Base-by-base conservation (phyloP, 1,139 yeast genomes). In the Yamadazyma buinensis region DNA sequence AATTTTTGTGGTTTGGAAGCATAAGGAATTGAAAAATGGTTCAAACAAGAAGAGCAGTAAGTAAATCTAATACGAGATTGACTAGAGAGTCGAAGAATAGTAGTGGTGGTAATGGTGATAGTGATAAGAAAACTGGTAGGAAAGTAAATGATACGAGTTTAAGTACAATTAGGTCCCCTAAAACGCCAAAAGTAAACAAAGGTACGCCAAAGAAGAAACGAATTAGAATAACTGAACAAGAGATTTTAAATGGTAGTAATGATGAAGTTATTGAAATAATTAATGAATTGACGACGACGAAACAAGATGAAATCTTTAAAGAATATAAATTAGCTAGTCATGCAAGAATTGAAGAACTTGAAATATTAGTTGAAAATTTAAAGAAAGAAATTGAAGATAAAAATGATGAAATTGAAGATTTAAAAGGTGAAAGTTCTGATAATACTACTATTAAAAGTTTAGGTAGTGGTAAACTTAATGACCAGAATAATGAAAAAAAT, bases 271-370 rank as follows among this genome's bases (percentile, higher is more conserved):
- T 64, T 11, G 54, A 52, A 21, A 43, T 67, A 19, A 53, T 68
- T 23, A 62, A 64, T 34, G 47, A 54, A 13, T 49, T 66, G 17
- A 57, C 67, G 8, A 53, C 57, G 29, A 61, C 68, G 4, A 50
- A 57, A 24, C 69, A 63, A 36, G 73, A 67, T 43, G 59, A 55
- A 32, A 29, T 61, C 10, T 63, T 66, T 36, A 43, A 48, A 4
- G 48, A 51, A 32, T 66, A 59, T 44, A 56, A 57, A 36, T 38
- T 44, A n/a, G 55, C 57, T 21, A 55, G 56, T 1, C 52, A 50
- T 25, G 37, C 49, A 4, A 65, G 62, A 33, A 39, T 63, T 33
- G 58, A 54, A 7, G 45, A 53, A 14, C 65, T 65, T 37, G 57
- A 59, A 29, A 44, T 42, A 20, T 40, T 55, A 19, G 63, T 67